Evolutionary conservation across 305 asterid species (phyloP), one percentile per base, ranked within the genome.

Genomic region (Fraxinus platypoda): DNA sequence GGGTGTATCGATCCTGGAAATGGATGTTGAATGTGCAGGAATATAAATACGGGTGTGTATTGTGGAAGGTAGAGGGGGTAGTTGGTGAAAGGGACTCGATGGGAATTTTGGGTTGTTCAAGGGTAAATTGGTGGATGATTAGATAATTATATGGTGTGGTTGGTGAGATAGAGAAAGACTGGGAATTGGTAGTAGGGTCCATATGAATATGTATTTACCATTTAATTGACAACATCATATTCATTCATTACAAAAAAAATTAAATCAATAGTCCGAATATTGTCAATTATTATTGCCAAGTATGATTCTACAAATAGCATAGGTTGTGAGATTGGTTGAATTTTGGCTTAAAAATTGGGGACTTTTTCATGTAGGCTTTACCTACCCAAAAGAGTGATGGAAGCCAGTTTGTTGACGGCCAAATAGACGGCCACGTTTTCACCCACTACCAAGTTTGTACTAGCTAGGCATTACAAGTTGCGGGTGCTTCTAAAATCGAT

Each of bases 91-190:
- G 87, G 89, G 85, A 86, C 6, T 49, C 74, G 68, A 54, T 38
- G 86, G 89, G 79, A 52, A 83, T 84, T 85, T 74, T 26, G 83
- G 54, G 75, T 73, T 59, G 81, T 84, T 73, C 8, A 59, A 15
- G 84, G 85, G 77, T 28, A 81, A 72, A 38, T 17, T 11, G 7
- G 46, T 13, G 75, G 49, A 49, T 78, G 77, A 46, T 26, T 81
- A 15, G 72, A 25, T 13, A 81, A 54, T 77, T 21, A 15, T 64
- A 57, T 81, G 84, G 87, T 90, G 95, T 74, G 94, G 92, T 92
- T 88, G 97, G 95, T 91, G 88, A 87, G 91, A 84, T 79, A 52
- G 62, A 17, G 88, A 74, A 85, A 81, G 74, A 41, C 81, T 72
- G 54, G 28, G 66, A 31, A 8, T 75, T 78, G 85, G 59, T 3